Evolutionary conservation across 2,329 filamentous ascomycete species (phyloP), one percentile per base, ranked within the genome.

Genomic region (Pseudopithomyces maydicus): DNA sequence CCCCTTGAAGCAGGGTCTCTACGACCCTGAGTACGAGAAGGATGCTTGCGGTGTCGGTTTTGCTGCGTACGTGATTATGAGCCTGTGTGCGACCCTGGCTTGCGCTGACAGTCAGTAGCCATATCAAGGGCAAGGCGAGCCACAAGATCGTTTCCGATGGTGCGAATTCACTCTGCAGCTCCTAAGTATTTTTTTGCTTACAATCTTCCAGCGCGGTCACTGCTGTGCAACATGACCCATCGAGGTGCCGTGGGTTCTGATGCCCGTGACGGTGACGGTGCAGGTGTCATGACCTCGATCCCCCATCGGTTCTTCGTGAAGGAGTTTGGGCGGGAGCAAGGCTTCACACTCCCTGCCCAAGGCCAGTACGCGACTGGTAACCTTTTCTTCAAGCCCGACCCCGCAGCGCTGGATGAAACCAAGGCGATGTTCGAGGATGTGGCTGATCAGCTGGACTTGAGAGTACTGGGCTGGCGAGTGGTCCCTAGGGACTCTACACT

Each of bases 151-250:
- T 98, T 63, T 97, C 90, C 80, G 94, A 98, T 96, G 94, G 91
- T 95, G 79, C 81, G 88, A 62, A 47, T 26, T 32, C 15, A 3
- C 32, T 8, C 11, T 22, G 14, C 41, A 42, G 12, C 14, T 43
- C n/a, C 15, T 33, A 26, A n/a, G n/a, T 15, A 15, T 46, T 23
- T 12, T 2, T 43, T 51, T 80, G 66, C 82, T 75, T 57, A 61
- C 41, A 46, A 12, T 36, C 63, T 32, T 58, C 43, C 69, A 95
- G 91, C 93, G 66, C 90, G 91, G 66, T 96, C 93, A 79, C 84
- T 99, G 61, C 88, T 99, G 63, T 99, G 95, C 85, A 98, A 99
- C 85, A 99, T 99, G 95, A 98, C 95, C 84, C 95, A 99, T 84
- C 90, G 95, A 77, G 95, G 95, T 84, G 95, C 95, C 63, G 94